Evolutionary conservation across 768 basidiomycete species (phyloP).

Genomic region (Amanita rubescens): DNA sequence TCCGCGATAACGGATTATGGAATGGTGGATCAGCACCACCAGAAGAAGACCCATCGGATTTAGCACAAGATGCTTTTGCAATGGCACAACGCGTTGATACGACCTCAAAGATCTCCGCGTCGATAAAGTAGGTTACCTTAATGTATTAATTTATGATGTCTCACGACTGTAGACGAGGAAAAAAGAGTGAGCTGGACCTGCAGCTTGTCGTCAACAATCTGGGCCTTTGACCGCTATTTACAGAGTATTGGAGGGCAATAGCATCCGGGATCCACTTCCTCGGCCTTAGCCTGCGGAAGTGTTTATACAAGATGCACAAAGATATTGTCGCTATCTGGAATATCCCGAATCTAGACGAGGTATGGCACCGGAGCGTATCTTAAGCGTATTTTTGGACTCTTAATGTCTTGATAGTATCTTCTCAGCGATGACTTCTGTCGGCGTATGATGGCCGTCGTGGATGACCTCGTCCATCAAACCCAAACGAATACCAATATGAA

Average conservation of each 20-base stretch:
- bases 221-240: too few relatives aligned
- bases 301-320: background rate
- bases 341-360: background rate
- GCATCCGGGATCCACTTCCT: background rate
- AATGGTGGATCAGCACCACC: background rate
- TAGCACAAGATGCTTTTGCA: background rate
- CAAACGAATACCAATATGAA: background rate
- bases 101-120: background rate
- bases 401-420: background rate
- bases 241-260: background rate
- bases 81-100: background rate
- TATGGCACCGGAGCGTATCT: background rate
- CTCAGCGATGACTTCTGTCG: background rate
- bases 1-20: too few relatives aligned
- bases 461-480: background rate
- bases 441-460: background rate
- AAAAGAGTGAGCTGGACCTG: background rate
- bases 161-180: background rate
- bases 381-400: background rate
- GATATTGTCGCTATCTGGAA: conserved; percentile 4
- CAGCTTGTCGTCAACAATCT: background rate
- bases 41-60: background rate
- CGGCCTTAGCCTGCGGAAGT: background rate
- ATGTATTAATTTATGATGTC: background rate
- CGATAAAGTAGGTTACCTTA: background rate